These are phyloP conservation scores for Pythium insidiosum DNA, from an alignment of 352 stramenopile species.

Conservation along the genomic window DNA sequence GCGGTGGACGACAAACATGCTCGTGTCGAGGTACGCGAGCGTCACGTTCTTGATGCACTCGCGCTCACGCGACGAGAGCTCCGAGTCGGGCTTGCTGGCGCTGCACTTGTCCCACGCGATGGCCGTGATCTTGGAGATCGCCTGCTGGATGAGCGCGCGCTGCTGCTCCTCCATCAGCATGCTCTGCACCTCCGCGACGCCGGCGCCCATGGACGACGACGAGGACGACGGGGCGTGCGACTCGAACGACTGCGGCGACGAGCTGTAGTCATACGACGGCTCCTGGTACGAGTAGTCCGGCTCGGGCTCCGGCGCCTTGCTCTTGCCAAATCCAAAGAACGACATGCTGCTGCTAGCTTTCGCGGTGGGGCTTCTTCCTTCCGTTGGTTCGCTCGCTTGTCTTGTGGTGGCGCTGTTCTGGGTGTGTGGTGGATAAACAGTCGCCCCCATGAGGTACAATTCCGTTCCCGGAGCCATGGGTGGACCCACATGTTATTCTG, in stretches of 20 bases:
- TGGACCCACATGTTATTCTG: too few species aligned
- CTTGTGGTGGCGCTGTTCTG: too few species aligned
- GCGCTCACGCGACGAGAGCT: slow-evolving; percentile 72
- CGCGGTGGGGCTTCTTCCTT: too few species aligned
- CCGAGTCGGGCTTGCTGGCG: slow-evolving; percentile 70
- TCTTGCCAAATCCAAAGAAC: slow-evolving; percentile 77
- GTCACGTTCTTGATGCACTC: slow-evolving; percentile 88
- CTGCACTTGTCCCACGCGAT: slow-evolving; percentile 88
- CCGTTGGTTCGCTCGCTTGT: too few species aligned
- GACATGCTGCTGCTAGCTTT: too few species aligned
- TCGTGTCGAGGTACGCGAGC: slow-evolving; percentile 82
- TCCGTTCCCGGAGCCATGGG: too few species aligned
- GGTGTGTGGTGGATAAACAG: too few species aligned
- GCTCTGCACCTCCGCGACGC: slow-evolving; percentile 66
- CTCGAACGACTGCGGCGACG: slow-evolving; percentile 29
- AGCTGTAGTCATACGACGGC: slow-evolving; percentile 65
- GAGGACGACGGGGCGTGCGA: slow-evolving; percentile 13
- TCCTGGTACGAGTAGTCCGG: slow-evolving; percentile 57
- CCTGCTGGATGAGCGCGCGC: slow-evolving; percentile 80
- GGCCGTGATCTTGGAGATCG: slow-evolving; percentile 85
- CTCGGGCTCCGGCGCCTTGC: slow-evolving; percentile 49
- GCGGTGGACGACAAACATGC: slow-evolving; percentile 78
- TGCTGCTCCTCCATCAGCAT: slow-evolving; percentile 85
- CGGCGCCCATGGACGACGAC: slow-evolving; percentile 16
- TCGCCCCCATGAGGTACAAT: too few species aligned